Conservation (phyloP, 1,284 basidiomycete species). For the Boletellus sp. region DNA sequence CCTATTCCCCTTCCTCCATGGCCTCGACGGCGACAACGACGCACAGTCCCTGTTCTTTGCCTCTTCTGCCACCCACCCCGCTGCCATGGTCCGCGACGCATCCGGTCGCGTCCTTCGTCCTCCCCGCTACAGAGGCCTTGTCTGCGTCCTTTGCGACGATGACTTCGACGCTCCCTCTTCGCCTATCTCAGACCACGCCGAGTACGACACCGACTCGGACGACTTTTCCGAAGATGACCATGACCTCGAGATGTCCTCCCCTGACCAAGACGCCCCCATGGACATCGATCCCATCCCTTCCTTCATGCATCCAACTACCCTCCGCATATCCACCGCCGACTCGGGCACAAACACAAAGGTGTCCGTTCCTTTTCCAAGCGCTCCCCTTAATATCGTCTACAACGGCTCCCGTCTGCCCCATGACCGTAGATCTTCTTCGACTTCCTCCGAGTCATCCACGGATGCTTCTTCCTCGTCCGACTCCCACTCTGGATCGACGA, state of each 20-base stretch:
- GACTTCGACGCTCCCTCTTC: slow-evolving; percentile 40
- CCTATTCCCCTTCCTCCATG: slow-evolving; percentile 81
- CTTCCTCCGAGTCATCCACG: slow-evolving; percentile 20
- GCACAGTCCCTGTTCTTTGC: slow-evolving; percentile 79
- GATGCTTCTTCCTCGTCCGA: slow-evolving; percentile 24
- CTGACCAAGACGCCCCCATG: slow-evolving; percentile 23
- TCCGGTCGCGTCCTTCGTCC: slow-evolving; percentile 28
- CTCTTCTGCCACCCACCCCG: slow-evolving; percentile 21
- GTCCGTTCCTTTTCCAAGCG: slow-evolving; percentile 13
- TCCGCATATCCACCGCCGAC: slow-evolving; percentile 36
- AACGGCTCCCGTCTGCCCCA: slow-evolving; percentile 5
- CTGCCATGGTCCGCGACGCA: slow-evolving; percentile 26
- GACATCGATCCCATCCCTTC: slow-evolving; percentile 25
- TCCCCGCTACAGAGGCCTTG: slow-evolving; percentile 57
- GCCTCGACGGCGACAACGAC: slow-evolving; percentile 74
- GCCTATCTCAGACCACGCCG: slow-evolving; percentile 31
- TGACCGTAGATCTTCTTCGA: slow-evolving; percentile 19
- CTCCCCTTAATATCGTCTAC: slow-evolving; percentile 18
- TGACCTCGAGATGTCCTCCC: slow-evolving; percentile 31
- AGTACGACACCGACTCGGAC: slow-evolving; percentile 35
- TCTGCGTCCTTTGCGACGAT: slow-evolving; percentile 73
- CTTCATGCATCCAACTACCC: slow-evolving; percentile 55
- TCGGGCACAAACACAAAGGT: slow-evolving; percentile 17
- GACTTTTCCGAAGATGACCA: slow-evolving; percentile 35
- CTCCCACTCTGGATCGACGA: slow-evolving; percentile 28